These are phyloP conservation scores for Erucastrum elatum DNA, from an alignment of 345 rosid genomes.

Conservation along the genomic window DNA sequence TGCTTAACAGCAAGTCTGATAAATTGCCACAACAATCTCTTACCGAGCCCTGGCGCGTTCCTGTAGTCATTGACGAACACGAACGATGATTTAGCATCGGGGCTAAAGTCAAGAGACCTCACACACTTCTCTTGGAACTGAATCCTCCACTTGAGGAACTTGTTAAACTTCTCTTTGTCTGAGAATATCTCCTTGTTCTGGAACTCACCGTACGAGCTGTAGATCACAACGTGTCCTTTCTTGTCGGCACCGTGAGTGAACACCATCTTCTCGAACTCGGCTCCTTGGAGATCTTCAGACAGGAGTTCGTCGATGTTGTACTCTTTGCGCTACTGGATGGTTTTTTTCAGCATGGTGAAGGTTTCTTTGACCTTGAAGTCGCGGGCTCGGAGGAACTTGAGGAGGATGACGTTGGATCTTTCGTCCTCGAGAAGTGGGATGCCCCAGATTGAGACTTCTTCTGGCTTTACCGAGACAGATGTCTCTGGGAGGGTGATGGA, in stretches of 20 bases:
- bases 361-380: conserved; percentile 46
- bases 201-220: conserved; percentile 80
- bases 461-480: conserved; percentile 33
- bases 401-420: conserved; percentile 41
- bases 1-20: conserved; percentile 70
- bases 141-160: conserved; percentile 84
- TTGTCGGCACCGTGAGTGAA: conserved; percentile 75
- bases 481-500: conserved; percentile 39
- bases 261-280: conserved; percentile 78
- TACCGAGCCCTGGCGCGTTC: conserved; percentile 86
- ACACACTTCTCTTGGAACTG: conserved; percentile 85
- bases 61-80: conserved; percentile 82
- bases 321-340: conserved; percentile 43
- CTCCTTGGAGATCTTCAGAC: conserved; percentile 45
- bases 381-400: conserved; percentile 43
- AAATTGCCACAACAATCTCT: conserved; percentile 68
- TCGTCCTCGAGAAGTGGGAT: conserved; percentile 42
- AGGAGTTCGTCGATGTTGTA: conserved; percentile 61
- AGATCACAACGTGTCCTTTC: conserved; percentile 86
- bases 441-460: conserved; percentile 43
- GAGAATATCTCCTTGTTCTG: conserved; percentile 71
- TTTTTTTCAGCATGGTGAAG: conserved; percentile 39
- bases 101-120: conserved; percentile 77
- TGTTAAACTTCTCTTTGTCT: conserved; percentile 63
- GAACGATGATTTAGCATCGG: conserved; percentile 65